A percentile compares a stretch with the other conserved stretches of the same genome.
Conservation (phyloP, 108 stramenopile genomes). For the Pseudonitzschia delicatissima region DNA sequence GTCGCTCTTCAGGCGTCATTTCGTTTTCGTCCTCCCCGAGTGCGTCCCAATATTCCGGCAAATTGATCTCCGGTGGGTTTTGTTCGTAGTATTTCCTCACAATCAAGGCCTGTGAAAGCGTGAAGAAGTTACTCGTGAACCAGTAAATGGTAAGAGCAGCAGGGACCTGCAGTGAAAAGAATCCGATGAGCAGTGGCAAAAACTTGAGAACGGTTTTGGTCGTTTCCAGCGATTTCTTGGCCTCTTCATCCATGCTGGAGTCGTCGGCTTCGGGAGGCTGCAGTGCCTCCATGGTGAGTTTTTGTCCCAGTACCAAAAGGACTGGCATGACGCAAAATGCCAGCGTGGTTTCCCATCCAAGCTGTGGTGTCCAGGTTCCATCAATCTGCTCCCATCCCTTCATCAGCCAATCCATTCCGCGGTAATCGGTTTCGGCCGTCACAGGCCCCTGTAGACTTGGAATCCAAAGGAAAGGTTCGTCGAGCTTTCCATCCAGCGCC, state of each 20-base stretch:
- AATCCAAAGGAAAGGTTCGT: slow-evolving; percentile 94
- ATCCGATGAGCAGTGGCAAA: slow-evolving; percentile 92
- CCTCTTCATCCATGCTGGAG: slow-evolving; percentile 33
- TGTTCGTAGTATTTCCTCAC: slow-evolving; percentile 76
- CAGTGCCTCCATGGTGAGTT: slow-evolving; percentile 80
- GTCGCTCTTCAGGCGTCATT: slow-evolving; percentile 75
- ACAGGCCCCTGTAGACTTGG: slow-evolving; percentile 93
- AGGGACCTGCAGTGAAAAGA: slow-evolving; percentile 93
- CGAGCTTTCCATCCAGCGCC: slow-evolving; percentile 77
- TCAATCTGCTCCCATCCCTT: slow-evolving; percentile 54
- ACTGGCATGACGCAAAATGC: slow-evolving; percentile 90
- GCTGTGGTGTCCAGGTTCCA: slow-evolving; percentile 50
- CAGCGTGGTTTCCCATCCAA: slow-evolving; percentile 94
- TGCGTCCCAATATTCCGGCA: slow-evolving; percentile 86
- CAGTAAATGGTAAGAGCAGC: slow-evolving; percentile 96
- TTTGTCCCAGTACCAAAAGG: slow-evolving; percentile 83
- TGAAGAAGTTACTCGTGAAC: slow-evolving; percentile 90
- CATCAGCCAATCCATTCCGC: slow-evolving; percentile 84
- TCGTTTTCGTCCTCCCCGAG: slow-evolving; percentile 56
- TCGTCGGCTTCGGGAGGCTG: slow-evolving; percentile 74
- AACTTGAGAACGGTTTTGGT: slow-evolving; percentile 82
- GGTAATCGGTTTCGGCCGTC: slow-evolving; percentile 63
- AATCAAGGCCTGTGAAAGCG: slow-evolving; percentile 70
- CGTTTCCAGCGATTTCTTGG: slow-evolving; percentile 35
- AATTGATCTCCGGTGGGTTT: slow-evolving; percentile 81